Conservation (phyloP, 306 rosid species). For the Begonia loranthoides region DNA sequence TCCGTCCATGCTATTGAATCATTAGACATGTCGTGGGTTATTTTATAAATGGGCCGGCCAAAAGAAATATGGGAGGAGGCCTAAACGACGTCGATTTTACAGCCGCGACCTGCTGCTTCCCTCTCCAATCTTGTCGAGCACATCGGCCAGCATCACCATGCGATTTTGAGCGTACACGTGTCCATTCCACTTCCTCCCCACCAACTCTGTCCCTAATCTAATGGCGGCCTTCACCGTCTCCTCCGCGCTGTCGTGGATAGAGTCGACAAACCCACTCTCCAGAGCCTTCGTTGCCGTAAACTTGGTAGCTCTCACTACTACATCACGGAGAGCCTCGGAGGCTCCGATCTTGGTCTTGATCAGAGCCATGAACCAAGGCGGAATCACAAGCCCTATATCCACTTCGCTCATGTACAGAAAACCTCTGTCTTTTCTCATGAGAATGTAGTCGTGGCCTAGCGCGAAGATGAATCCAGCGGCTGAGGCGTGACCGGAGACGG, state of each 20-base stretch:
- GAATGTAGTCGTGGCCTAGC: conserved; percentile 53
- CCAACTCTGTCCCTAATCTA: conserved; percentile 22
- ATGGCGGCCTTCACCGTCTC: conserved; percentile 50
- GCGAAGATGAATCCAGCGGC: conserved; percentile 64
- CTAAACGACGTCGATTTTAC: conserved; percentile 12
- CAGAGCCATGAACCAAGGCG: conserved; percentile 41
- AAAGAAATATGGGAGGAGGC: no score
- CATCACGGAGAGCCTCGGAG: conserved; percentile 29
- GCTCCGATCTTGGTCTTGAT: conserved; percentile 36
- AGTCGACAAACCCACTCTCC: conserved; percentile 43
- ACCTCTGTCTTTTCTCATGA: conserved; percentile 63
- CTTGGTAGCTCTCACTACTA: conserved; percentile 50
- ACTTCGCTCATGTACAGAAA: conserved; percentile 85
- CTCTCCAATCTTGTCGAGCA: conserved; percentile 18
- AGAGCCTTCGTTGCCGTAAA: conserved; percentile 45
- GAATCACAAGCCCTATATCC: conserved; percentile 39
- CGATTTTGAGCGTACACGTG: conserved; percentile 56
- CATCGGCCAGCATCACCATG: conserved; percentile 18
- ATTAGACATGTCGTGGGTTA: no score
- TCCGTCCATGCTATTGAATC: no score
- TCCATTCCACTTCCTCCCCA: conserved; percentile 51
- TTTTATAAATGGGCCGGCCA: no score
- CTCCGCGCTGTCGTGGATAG: conserved; percentile 35
- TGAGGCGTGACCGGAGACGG: conserved; percentile 69
- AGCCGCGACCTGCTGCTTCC: conserved; percentile 15